Evolutionary conservation across 495 filamentous ascomycete genomes (phyloP).

Genomic region (Penicillium longicatenatum): DNA sequence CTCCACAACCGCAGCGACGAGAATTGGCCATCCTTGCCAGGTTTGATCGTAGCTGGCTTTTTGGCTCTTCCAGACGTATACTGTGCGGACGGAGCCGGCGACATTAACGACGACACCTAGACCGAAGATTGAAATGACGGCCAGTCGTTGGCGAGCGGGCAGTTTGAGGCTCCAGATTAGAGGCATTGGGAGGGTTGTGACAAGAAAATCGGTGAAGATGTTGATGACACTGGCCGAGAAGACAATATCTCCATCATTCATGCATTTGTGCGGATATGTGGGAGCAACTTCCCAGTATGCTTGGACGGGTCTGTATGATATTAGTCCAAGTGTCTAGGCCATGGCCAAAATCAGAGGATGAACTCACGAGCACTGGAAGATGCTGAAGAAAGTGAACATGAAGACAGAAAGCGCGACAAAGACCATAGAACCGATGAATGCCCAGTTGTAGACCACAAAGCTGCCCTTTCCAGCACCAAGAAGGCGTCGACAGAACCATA

Average conservation of each 20-base stretch:
- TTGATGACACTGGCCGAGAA: constrained; percentile 60
- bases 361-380: constrained; percentile 61
- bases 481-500: constrained; percentile 59
- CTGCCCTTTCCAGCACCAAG: constrained; percentile 42
- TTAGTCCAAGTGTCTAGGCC: constrained; percentile 6
- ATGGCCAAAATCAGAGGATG: not conserved
- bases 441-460: constrained; percentile 39
- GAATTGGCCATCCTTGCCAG: constrained; percentile 56
- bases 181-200: constrained; percentile 61
- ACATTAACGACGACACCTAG: constrained; percentile 60
- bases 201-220: constrained; percentile 59
- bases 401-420: constrained; percentile 47
- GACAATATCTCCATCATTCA: constrained; percentile 51
- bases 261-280: constrained; percentile 42
- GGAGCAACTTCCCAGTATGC: constrained; percentile 54
- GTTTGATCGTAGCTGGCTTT: constrained; percentile 53
- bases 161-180: constrained; percentile 58
- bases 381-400: constrained; percentile 49
- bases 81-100: constrained; percentile 57
- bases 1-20: constrained; percentile 56
- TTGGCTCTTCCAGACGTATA: constrained; percentile 52
- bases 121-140: constrained; percentile 59
- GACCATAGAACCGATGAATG: constrained; percentile 46
- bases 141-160: constrained; percentile 53
- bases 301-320: constrained; percentile 47